These are phyloP conservation scores for Clitopilus hobsonii DNA, from an alignment of 768 basidiomycete species.

Conservation along the genomic window DNA sequence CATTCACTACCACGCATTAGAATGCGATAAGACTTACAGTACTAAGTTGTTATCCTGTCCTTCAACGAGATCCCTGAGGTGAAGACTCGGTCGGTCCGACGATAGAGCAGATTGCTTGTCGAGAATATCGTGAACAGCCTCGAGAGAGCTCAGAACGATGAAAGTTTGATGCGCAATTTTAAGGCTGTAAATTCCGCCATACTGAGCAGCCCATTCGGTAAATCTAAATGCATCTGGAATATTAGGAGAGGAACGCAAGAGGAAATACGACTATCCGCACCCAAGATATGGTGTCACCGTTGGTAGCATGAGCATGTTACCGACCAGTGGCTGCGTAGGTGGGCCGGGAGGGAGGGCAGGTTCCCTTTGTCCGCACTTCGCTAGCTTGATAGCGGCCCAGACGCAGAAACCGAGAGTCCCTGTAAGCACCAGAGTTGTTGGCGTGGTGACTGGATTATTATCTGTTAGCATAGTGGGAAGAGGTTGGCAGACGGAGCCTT, in stretches of 20 bases:
- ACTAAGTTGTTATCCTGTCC: neutral
- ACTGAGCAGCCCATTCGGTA: conserved; percentile 9
- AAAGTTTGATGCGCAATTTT: neutral
- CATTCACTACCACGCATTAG: too few relatives aligned
- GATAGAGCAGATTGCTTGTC: neutral
- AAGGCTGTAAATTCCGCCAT: conserved; percentile 9
- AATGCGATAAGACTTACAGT: neutral
- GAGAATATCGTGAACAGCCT: neutral
- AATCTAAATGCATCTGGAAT: conserved; percentile 1
- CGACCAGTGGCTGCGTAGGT: conserved; percentile 17
- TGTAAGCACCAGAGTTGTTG: neutral
- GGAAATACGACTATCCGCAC: neutral
- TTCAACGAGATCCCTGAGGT: neutral
- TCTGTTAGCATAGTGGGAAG: too few relatives aligned
- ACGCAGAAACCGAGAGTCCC: neutral
- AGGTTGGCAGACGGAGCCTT: too few relatives aligned
- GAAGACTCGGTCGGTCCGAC: neutral
- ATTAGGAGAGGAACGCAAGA: neutral
- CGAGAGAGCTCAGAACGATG: neutral
- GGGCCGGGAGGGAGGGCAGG: conserved; percentile 19
- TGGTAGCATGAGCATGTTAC: conserved; percentile 18
- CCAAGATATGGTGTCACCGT: neutral
- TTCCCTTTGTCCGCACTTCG: conserved; percentile 5
- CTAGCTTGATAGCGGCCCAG: neutral
- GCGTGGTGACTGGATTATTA: too few relatives aligned